Evolutionary conservation across 768 basidiomycete species (phyloP), one percentile per base, ranked within the genome.

Genomic region (Inosperma sp.): DNA sequence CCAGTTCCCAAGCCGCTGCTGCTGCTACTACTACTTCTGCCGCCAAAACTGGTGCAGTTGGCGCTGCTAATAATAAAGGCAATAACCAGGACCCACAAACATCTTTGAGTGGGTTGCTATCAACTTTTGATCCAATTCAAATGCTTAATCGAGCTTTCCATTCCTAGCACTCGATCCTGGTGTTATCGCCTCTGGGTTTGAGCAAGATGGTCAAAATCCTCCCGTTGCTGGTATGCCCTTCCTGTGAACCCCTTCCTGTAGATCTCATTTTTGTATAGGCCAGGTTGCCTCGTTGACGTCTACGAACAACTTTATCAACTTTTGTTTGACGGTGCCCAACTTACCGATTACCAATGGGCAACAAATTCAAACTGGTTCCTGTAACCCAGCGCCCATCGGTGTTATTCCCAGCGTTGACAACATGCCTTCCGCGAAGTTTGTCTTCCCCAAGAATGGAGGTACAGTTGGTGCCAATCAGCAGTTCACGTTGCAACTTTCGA

Each of bases 301-400:
- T 10, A 67, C 62, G 16, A 80, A 82, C 68, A 82, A 82, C 68
- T 83, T 77, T 56, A 75, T 77, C 66, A 76, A 78, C 68, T 72
- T 71, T 57, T 80, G 77, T 59, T 55, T 67, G n/a, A 71, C 67
- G 9, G 61, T 64, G 7, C 63, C 70, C 40, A 61, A 71, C 43
- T 62, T 71, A 35, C 73, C 75, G 7, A 63, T 81, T 58, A 80
- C 79, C 35, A 67, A 81, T 62, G 80, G 79, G 16, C 55, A 68
- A 53, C 78, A 74, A 54, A 68, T 74, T 47, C 55, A 60, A 23
- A 63, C 63, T 37, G 77, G 75, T 36, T 81, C 78, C 39, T 76
- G 80, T 65, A 83, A 82, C 65, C 72, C 76, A 9, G 72, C 72
- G 6, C 74, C 76, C 8, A 79, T 81, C 67, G 77, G 77, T 51